Percentiles rank a stretch among this genome's conserved stretches.
Evolutionary conservation across 2,329 filamentous ascomycete species (phyloP).

Genomic region (Monilinia laxa): DNA sequence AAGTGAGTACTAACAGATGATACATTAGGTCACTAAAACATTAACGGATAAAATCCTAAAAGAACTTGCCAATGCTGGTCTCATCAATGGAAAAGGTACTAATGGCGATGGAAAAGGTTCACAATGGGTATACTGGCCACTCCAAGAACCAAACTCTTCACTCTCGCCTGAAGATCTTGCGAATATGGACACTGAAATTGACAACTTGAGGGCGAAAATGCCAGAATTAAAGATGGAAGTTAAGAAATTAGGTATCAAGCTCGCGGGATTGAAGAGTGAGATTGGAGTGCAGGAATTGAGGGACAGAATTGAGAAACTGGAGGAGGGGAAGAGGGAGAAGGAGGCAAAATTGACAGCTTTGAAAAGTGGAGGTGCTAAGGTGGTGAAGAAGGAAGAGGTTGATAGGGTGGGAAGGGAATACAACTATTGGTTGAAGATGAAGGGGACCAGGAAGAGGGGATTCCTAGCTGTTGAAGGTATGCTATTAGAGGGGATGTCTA

Average conservation of each 20-base stretch:
- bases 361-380: conserved; percentile 42
- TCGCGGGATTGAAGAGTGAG: conserved; percentile 47
- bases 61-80: conserved; percentile 59
- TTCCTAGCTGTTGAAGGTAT: conserved; percentile 42
- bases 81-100: conserved; percentile 53
- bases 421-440: conserved; percentile 45
- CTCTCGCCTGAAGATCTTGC: conserved; percentile 42
- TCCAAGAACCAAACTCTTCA: conserved; percentile 32
- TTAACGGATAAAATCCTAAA: conserved; percentile 60
- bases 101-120: conserved; percentile 39
- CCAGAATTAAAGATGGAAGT: conserved; percentile 38
- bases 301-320: conserved; percentile 45
- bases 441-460: conserved; percentile 36
- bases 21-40: conserved; percentile 43
- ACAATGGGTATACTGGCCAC: conserved; percentile 41
- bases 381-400: conserved; percentile 50
- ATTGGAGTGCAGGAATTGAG: conserved; percentile 49
- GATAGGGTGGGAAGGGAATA: conserved; percentile 48
- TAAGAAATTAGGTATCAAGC: conserved; percentile 33
- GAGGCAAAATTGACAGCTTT: conserved; percentile 43
- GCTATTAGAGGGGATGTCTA: conserved; percentile 48
- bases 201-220: conserved; percentile 47
- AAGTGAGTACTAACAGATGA: conserved; percentile 19
- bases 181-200: conserved; percentile 41
- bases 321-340: conserved; percentile 42